phyloP scores from a whole-genome alignment of 2,329 filamentous ascomycete species.

The Colletotrichum tamarilloi region DNA sequence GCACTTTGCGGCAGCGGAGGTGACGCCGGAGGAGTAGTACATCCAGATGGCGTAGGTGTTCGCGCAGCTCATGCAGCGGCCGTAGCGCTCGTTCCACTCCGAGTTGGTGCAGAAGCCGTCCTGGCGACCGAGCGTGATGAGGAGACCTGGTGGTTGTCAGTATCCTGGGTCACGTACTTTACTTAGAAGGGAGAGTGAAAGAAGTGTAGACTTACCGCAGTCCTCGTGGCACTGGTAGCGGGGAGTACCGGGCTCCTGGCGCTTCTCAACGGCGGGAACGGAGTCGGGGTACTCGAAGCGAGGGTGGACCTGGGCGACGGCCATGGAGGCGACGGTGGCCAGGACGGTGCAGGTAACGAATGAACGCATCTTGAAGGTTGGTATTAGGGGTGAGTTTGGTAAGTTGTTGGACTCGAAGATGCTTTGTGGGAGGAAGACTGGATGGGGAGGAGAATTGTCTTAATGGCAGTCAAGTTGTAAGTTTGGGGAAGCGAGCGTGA shows the following conservation, averaged over 20 bases:
- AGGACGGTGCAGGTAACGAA: slow-evolving; percentile 32
- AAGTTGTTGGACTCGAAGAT: background rate
- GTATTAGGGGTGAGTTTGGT: background rate
- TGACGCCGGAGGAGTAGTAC: slow-evolving; percentile 52
- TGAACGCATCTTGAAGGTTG: slow-evolving; percentile 30
- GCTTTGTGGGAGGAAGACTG: slow-evolving; percentile 17
- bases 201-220: slow-evolving; percentile 51
- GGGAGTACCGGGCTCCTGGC: slow-evolving; percentile 57
- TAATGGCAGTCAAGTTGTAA: slow-evolving; percentile 12
- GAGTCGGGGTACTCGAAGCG: slow-evolving; percentile 28
- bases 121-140: slow-evolving; percentile 49
- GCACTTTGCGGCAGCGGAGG: slow-evolving; percentile 42
- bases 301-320: slow-evolving; percentile 15
- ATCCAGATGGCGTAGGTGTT: slow-evolving; percentile 57
- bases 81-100: slow-evolving; percentile 53
- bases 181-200: too few species aligned
- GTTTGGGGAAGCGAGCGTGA: slow-evolving; percentile 21
- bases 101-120: slow-evolving; percentile 50
- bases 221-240: slow-evolving; percentile 58
- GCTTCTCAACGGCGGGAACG: slow-evolving; percentile 44
- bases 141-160: background rate
- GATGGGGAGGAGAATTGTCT: slow-evolving; percentile 17
- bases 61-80: slow-evolving; percentile 55
- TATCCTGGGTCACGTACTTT: too few species aligned
- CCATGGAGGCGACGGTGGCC: slow-evolving; percentile 29